Percentiles rank a stretch among this genome's conserved stretches.
These are phyloP conservation scores for Arctium lappa DNA, from an alignment of 129 eudicot species.

Conservation along the genomic window DNA sequence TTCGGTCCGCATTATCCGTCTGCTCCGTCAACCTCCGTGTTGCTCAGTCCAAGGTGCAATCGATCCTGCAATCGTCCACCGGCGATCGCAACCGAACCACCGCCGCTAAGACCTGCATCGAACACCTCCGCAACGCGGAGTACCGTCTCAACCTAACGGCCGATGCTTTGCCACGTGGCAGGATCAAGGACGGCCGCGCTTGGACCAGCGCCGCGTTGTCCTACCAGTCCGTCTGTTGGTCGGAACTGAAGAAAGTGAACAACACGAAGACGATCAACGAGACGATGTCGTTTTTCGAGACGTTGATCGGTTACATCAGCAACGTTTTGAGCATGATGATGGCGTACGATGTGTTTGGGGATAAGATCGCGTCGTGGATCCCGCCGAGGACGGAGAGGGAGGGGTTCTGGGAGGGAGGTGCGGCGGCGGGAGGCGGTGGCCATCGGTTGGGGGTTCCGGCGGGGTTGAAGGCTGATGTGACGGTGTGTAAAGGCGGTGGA, in stretches of 20 bases:
- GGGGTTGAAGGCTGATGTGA: constrained; percentile 31
- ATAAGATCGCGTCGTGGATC: constrained; percentile 32
- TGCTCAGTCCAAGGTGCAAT: constrained; percentile 36
- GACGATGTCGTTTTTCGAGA: constrained; percentile 27
- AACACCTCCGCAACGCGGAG: constrained; percentile 28
- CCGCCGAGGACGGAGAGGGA: constrained; percentile 52
- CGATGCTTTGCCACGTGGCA: constrained; percentile 35
- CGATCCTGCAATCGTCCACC: constrained; percentile 28
- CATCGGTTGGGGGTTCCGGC: constrained; percentile 23
- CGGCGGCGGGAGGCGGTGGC: neutral
- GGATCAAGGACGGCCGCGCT: constrained; percentile 54
- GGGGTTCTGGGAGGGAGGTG: constrained; percentile 47
- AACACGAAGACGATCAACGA: constrained; percentile 15
- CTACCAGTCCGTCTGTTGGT: constrained; percentile 45
- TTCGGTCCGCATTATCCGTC: constrained; percentile 38
- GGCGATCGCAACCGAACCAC: constrained; percentile 41
- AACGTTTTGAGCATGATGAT: constrained; percentile 51
- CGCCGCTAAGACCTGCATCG: constrained; percentile 51
- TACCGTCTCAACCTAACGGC: constrained; percentile 34
- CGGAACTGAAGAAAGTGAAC: constrained; percentile 28
- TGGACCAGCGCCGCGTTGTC: constrained; percentile 46
- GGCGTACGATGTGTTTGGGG: constrained; percentile 34
- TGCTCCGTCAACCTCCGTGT: constrained; percentile 27
- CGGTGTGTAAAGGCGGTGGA: constrained; percentile 41
- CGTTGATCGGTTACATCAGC: constrained; percentile 30